A percentile compares a stretch with the other conserved stretches of the same genome.
Conservation (phyloP, 1,284 basidiomycete species). For the Pseudozyma thailandica region DNA sequence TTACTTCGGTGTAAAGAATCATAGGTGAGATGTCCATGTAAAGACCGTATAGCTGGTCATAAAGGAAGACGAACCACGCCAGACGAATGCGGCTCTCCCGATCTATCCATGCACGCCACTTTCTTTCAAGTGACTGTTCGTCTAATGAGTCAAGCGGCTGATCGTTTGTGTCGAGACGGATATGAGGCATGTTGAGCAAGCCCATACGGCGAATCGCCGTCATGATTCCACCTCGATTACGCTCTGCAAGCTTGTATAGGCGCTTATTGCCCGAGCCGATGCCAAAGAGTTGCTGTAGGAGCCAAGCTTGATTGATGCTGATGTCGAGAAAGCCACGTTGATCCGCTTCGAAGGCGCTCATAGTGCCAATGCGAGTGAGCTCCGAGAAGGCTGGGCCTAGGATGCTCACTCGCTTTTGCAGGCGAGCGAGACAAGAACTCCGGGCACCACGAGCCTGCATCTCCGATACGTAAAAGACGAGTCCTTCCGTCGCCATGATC, state of each 20-base stretch:
- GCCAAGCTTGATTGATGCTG: conserved; percentile 23
- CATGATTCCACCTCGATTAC: conserved; percentile 24
- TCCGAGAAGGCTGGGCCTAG: conserved; percentile 21
- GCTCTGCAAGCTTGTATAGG: conserved; percentile 24
- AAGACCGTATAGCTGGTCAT: conserved; percentile 19
- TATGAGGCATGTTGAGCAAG: conserved; percentile 7
- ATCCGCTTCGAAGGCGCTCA: conserved; percentile 30
- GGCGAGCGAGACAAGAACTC: conserved; percentile 4
- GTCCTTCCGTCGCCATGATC: conserved; percentile 20
- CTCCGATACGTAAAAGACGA: conserved; percentile 18
- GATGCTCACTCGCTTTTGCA: conserved; percentile 7
- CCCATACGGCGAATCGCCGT: conserved; percentile 21
- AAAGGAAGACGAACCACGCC: conserved; percentile 24
- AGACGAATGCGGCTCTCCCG: conserved; percentile 14
- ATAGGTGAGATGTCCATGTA: conserved; percentile 28
- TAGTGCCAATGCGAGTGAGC: conserved; percentile 23
- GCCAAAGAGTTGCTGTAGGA: conserved; percentile 22
- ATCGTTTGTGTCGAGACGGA: not conserved
- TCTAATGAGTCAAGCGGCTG: conserved; percentile 1
- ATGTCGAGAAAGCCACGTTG: conserved; percentile 22
- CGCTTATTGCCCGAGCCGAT: conserved; percentile 23
- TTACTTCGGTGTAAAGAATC: conserved; percentile 13
- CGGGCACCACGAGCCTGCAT: conserved; percentile 8
- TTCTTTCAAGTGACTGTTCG: conserved; percentile 6
- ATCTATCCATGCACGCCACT: conserved; percentile 17